Conservation (phyloP, 331 rosid genomes). For the Phaseolus coccineus region DNA sequence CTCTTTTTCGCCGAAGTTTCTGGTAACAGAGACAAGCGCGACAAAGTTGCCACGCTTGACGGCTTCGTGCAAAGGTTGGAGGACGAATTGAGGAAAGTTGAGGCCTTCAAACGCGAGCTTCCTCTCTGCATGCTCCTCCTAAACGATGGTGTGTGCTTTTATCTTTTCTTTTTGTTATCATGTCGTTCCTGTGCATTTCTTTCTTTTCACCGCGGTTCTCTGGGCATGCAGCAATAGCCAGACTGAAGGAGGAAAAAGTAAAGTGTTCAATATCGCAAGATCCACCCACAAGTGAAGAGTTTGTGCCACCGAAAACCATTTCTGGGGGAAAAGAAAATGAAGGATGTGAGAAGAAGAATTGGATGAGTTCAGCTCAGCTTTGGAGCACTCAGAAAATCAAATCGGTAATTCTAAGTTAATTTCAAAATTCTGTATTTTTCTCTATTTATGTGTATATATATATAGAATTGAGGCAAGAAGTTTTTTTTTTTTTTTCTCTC, state of each 20-base stretch:
- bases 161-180: background rate
- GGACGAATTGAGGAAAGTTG: slow-evolving; percentile 71
- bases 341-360: slow-evolving; percentile 58
- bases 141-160: slow-evolving; percentile 59
- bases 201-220: background rate
- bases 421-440: background rate
- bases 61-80: slow-evolving; percentile 60
- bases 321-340: slow-evolving; percentile 50
- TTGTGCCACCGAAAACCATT: slow-evolving; percentile 48
- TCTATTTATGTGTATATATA: too few relatives aligned
- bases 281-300: slow-evolving; percentile 48
- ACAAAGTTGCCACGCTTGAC: slow-evolving; percentile 58
- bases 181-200: background rate
- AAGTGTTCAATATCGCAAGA: slow-evolving; percentile 46
- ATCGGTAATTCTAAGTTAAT: slow-evolving; percentile 41
- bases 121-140: slow-evolving; percentile 78
- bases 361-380: slow-evolving; percentile 80
- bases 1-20: slow-evolving; percentile 54
- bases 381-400: slow-evolving; percentile 60
- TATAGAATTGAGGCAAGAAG: background rate
- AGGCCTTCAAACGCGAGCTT: slow-evolving; percentile 87
- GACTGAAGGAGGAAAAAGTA: slow-evolving; percentile 57
- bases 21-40: slow-evolving; percentile 42
- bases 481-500: background rate
- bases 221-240: slow-evolving; percentile 58